Conservation (phyloP, 257 asterid genomes). For the Ophiorrhiza pumila region DNA sequence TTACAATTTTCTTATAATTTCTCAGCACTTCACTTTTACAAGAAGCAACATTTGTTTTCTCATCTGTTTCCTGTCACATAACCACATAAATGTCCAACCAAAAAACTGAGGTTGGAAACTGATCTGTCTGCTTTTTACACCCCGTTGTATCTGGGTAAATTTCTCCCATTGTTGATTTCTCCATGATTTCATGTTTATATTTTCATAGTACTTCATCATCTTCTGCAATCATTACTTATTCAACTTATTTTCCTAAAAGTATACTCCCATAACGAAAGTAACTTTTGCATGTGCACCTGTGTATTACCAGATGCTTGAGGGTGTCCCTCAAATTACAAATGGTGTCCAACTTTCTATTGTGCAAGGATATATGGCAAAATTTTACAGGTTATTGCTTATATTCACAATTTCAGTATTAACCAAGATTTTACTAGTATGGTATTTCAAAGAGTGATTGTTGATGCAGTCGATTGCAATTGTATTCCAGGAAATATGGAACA, state of each 20-base stretch:
- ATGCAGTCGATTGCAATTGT: conserved; percentile 24
- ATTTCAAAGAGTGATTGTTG: conserved; percentile 22
- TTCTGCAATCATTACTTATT: neutral
- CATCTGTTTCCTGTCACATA: neutral
- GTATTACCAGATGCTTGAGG: conserved; percentile 79
- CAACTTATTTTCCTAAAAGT: neutral
- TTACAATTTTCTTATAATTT: neutral
- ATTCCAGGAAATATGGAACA: conserved; percentile 93
- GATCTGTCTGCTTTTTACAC: neutral
- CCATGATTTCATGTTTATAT: neutral
- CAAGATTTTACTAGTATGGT: conserved; percentile 18
- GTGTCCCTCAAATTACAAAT: conserved; percentile 73
- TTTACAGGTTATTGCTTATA: conserved; percentile 62
- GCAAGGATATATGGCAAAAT: conserved; percentile 95
- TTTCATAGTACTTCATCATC: neutral
- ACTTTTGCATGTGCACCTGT: conserved; percentile 2
- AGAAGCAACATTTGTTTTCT: neutral
- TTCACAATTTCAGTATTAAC: conserved; percentile 12
- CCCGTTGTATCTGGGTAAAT: neutral
- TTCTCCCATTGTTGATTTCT: neutral
- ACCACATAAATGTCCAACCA: too few relatives aligned
- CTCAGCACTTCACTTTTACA: neutral
- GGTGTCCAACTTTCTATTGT: conserved; percentile 91
- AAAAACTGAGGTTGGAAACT: neutral
- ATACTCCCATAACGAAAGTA: neutral